These are phyloP conservation scores for Cercospora canescens DNA, from an alignment of 2,329 filamentous ascomycete species.

Conservation along the genomic window DNA sequence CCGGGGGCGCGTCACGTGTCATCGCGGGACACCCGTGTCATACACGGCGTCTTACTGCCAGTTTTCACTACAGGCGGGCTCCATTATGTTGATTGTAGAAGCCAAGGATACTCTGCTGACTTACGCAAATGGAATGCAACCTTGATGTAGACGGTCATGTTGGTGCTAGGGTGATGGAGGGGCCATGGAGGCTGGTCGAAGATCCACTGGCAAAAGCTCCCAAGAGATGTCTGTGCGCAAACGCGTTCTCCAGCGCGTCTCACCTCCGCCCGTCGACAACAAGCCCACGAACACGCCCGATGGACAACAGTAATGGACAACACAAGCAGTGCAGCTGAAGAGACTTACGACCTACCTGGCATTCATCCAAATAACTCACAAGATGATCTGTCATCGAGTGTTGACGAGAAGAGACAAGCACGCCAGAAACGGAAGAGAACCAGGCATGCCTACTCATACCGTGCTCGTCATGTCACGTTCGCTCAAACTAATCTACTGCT, in stretches of 20 bases:
- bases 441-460: conserved; percentile 47
- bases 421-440: conserved; percentile 63
- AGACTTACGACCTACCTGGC: neutral
- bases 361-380: neutral
- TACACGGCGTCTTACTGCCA: neutral
- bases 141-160: neutral
- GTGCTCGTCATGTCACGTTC: neutral
- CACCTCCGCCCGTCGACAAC: neutral
- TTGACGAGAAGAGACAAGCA: conserved; percentile 60
- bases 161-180: neutral
- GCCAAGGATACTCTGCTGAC: neutral
- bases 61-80: neutral
- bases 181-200: neutral
- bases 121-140: neutral
- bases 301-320: conserved; percentile 3
- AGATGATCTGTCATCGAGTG: conserved; percentile 41
- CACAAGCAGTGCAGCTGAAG: neutral
- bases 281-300: neutral
- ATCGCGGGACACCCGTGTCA: neutral
- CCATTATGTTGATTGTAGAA: neutral
- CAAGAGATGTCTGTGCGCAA: neutral
- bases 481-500: neutral
- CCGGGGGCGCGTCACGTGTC: neutral
- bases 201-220: neutral
- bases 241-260: conserved; percentile 12